Evolutionary conservation across 176 grass and related monocot species (phyloP), one percentile per base, ranked within the genome.

Genomic region (Musa beccarii): DNA sequence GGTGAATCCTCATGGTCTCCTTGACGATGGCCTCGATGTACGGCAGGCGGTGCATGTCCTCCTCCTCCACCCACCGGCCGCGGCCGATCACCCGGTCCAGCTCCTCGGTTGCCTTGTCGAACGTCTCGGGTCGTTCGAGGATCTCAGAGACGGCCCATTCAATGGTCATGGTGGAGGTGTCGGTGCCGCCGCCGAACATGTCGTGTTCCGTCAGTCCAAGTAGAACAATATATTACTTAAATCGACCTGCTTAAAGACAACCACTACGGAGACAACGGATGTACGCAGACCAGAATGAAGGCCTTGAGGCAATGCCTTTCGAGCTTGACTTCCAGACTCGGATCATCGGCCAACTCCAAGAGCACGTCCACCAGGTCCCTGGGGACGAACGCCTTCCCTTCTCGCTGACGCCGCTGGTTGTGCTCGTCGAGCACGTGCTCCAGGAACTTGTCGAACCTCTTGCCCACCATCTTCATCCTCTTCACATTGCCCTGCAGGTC

Each of bases 331-430:
- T 92, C 89, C 2, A 96, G 76, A 16, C 71, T 76, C 17, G 85
- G 93, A 51, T 92, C 84, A 25, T 84, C 82, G n/a, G 87, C 89
- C 9, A 96, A 53, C 79, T 96, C 78, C 54, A 96, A 71, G 76
- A 63, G 54, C 17, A 75, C 51, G 49, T 77, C 69, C 17, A 72
- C 69, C 51, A 72, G 90, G 84, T 96, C 93, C 21, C 77, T 90
- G 1, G 85, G 83, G 20, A 85, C 89, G 59, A 96, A 96, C 20
- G 5, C 50, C 24, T 62, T 56, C 74, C 56, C 56, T 16, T 76
- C 74, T 0, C 15, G 19, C 1, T 29, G 16, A 23, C 74, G 56
- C 28, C 56, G 26, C 56, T 76, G 29, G 10, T 63, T 51, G 74
- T 76, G 74, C 19, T 76, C 74, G 15, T 76, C 56, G 0, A 76